Base-by-base conservation (phyloP, 176 grass and related monocot species). In the Ananas comosus region DNA sequence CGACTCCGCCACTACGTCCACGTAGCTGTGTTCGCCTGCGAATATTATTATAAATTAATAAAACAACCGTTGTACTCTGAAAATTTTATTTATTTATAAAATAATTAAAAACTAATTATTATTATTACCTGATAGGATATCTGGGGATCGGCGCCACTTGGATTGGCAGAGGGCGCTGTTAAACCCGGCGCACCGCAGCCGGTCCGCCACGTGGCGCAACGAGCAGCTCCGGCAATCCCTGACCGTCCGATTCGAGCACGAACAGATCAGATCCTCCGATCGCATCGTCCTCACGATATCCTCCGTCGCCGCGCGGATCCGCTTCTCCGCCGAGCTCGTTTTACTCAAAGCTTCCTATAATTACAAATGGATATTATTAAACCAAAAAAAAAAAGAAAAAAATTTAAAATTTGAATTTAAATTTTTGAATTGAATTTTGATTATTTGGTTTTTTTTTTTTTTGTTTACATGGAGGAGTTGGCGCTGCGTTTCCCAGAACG, bases 1-100 rank as follows among this genome's bases (percentile, higher is more conserved):
- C 24, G 87, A 77, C 71, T 84, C 82, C 82, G 86, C 70, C 56
- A 73, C 56, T 42, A 88, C 87, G 75, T 99, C 94, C 49, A 88
- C 86, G 80, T 99, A 93, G 78, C 78, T 91, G 78, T 99, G 87
- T 69, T 99, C 94, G 11, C 94, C 87, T 93, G 87, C n/a, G 54
- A 3, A 52, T 56, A n/a, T 56, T 58, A 42, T 42, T 0, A 42
- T 6, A 58, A 9, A 9, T 19, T 18, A 9, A n/a, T n/a, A 5
- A 58, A n/a, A 58, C 14, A 58, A n/a, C 0, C 14, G 13, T 18
- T 58, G 3, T n/a, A 1, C 13, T 58, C 52, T 51, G 22, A 42
- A 54, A 33, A 10, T 80, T 67, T 12, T 42, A n/a, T 51, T 42
- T 59, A 11, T 54, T 54, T 13, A 54, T 54, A 11, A 11, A 13